Evolutionary conservation across 2,329 filamentous ascomycete genomes (phyloP).

Genomic region (Alternaria conjuncta): DNA sequence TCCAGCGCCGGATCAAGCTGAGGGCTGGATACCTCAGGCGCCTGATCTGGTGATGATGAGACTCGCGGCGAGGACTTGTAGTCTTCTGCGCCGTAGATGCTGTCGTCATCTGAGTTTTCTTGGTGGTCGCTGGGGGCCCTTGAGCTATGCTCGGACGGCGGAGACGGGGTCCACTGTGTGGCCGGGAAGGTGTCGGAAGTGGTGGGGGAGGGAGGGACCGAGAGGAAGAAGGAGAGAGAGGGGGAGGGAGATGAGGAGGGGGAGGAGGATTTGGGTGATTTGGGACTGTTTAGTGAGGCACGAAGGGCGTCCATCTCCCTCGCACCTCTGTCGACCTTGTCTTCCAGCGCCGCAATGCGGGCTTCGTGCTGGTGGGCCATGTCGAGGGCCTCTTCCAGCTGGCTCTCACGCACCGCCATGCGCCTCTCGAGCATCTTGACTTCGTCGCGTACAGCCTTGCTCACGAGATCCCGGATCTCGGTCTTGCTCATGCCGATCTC

Average conservation of each 20-base stretch:
- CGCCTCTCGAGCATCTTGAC: not conserved
- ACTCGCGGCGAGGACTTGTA: not conserved
- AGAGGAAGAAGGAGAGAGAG: not conserved
- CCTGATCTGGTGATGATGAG: not conserved
- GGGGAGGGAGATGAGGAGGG: not conserved
- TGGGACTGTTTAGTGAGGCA: not conserved
- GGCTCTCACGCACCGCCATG: not conserved
- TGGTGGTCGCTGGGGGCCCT: not conserved
- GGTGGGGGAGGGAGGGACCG: not conserved
- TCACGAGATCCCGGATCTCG: not conserved
- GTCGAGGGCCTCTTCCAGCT: not conserved
- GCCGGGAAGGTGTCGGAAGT: not conserved
- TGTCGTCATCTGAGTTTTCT: not conserved
- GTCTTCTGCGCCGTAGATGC: not conserved
- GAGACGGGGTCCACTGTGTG: not conserved
- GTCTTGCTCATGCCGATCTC: not conserved
- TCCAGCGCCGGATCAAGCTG: not conserved
- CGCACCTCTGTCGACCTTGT: not conserved
- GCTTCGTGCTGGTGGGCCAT: not conserved
- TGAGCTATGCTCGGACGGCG: not conserved
- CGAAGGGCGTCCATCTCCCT: conserved; percentile 1
- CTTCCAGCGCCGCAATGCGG: not conserved
- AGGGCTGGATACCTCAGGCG: not conserved
- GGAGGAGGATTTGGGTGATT: not conserved
- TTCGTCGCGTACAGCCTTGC: not conserved